A percentile compares a stretch with the other conserved stretches of the same genome.
Conservation (phyloP, 2,329 filamentous ascomycete genomes). For the Alternaria panax region DNA sequence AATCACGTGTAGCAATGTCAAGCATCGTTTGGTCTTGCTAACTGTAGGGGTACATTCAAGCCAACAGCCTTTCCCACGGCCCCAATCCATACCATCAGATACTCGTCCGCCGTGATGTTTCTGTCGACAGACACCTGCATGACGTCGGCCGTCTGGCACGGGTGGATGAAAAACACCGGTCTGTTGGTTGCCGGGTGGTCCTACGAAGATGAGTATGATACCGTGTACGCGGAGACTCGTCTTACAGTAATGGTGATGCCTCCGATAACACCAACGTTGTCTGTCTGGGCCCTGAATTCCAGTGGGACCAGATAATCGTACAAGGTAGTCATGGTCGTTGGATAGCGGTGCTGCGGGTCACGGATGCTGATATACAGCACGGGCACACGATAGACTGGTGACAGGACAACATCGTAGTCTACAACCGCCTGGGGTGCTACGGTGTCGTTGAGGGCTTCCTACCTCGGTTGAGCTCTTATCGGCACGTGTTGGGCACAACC, state of each 20-base stretch:
- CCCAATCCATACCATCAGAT: constrained; percentile 90
- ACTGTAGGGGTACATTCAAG: constrained; percentile 75
- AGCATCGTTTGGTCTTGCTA: constrained; percentile 45
- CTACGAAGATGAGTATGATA: constrained; percentile 50
- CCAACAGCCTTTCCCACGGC: constrained; percentile 82
- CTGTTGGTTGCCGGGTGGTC: constrained; percentile 82
- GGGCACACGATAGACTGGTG: constrained; percentile 55
- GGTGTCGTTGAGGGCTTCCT: constrained; percentile 26
- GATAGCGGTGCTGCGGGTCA: constrained; percentile 37
- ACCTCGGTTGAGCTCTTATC: background rate
- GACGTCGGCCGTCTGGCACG: constrained; percentile 84
- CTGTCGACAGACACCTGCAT: constrained; percentile 64
- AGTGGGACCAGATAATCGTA: constrained; percentile 49
- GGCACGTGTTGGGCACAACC: background rate
- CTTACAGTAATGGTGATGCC: constrained; percentile 49
- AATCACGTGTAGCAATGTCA: constrained; percentile 21
- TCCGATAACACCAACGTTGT: constrained; percentile 49
- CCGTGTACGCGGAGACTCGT: background rate
- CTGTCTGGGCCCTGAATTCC: constrained; percentile 41
- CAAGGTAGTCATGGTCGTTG: constrained; percentile 44
- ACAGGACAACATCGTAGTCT: constrained; percentile 55
- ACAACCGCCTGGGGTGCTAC: constrained; percentile 9
- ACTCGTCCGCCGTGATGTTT: constrained; percentile 63
- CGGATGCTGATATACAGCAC: constrained; percentile 52
- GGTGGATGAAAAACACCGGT: constrained; percentile 90